Evolutionary conservation across 1,139 yeast genomes (phyloP), one percentile per base, ranked within the genome.

Genomic region (Kodamaea suecica): DNA sequence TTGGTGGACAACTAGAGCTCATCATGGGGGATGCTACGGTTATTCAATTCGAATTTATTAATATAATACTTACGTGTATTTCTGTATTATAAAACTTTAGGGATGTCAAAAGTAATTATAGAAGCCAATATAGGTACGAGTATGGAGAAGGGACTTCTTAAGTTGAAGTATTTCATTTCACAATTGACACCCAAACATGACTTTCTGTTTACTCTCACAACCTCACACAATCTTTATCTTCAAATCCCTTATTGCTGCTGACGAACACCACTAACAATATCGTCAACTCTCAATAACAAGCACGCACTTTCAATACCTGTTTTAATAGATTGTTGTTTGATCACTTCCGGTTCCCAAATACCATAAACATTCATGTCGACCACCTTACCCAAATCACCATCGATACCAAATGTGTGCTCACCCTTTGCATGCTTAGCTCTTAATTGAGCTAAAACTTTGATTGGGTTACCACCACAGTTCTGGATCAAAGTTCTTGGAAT

Each of bases 271-370:
- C 95, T 84, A 33, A 94, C 98, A 49, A 92, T 92, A 59, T 92
- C 98, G 59, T 92, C 99, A 32, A 92, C 98, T 56, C 98, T 82
- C 58, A 92, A 73, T 53, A 92, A 72, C 66, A 92, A 73, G 61
- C 97, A 85, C 6, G 98, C 97, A 70, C 95, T 84, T 65, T 92
- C 99, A 48, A 94, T 85, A 29, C 95, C 96, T 13, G 98, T 94
- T 70, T 92, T 92, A 49, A 92, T 84, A 44, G 95, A 84, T 68
- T 92, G 99, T 55, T 86, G 94, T 66, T 92, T 92, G 61, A 92
- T 88, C 32, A 87, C 97, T 66, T 92, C 97, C 12, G 99, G 98
- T 66, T 92, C 99, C 98, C 98, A 92, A 46, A 92, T 84, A 28
- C 98, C 98, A 61, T 88, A 92, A 17, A 78, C 83, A 47, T 84